Base-by-base conservation (phyloP, 2,329 filamentous ascomycete genomes). In the Cordyceps cicadae region DNA sequence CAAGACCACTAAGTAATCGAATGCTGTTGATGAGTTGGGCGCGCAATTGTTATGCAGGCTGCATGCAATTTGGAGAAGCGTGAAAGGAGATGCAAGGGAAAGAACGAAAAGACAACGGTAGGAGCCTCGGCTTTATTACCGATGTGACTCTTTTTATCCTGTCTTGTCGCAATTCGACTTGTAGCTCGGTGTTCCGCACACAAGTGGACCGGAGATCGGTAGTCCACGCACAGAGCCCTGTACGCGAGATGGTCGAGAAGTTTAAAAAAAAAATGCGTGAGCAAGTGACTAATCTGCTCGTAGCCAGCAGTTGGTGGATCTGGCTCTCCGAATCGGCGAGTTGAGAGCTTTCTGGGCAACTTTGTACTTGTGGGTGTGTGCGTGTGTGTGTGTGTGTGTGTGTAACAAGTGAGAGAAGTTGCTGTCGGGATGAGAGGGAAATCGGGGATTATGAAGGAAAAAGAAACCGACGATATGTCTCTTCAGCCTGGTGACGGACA, bases 241-340 rank as follows among this genome's bases (percentile, higher is more conserved):
- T 60, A 45, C 21, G 49, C 49, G 53, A 50, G 21, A 52, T 21
- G 45, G 51, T 49, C 21, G 58, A 54, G 51, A 60, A 60, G 58
- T 48, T 41, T 49, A 60, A 54, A 50, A 48, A 34, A 34, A 37
- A 14, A 11, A 29, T 60, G 51, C 51, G 58, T 54, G 51, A 54
- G 51, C 50, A 54, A 55, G 58, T 60, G 58, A 60, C 58, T 60
- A 60, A 60, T 60, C 51, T 49, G 51, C 51, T 54, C 58, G 51
- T 37, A 26, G 50, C 29, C 43, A 58, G 39, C 37, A 52, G 39
- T 8, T 14, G 51, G 51, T 60, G 50, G 58, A 60, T 54, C 58
- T 60, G 41, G 57, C 58, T 60, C 58, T 60, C 58, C 58, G 58
- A 60, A 55, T 60, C 58, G 58, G 58, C 58, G 58, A 45, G 51